Base-by-base conservation (phyloP, 2,329 filamentous ascomycete genomes). In the Sclerotinia subarctica region DNA sequence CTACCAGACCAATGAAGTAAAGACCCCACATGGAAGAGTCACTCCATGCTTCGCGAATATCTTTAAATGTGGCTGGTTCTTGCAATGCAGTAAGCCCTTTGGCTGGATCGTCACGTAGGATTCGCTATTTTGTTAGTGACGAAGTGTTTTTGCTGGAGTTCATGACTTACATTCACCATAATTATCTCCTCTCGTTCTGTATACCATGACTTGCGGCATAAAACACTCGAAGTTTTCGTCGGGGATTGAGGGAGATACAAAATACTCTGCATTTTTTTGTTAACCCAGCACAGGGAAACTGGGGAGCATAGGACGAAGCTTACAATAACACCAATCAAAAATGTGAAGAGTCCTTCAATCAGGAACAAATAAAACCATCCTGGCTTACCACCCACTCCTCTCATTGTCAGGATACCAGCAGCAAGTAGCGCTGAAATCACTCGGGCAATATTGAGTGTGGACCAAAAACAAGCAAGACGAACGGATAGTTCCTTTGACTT, bases 391-490 rank as follows among this genome's bases (percentile, higher is more conserved):
- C 83, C 77, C 52, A 81, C 73, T n/a, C 84, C 85, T 42, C 84
- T 80, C 75, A 86, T 81, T 6, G 82, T 82, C 1, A 88, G 72
- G 26, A 88, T 81, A 11, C 85, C 85, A 66, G 83, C 86, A 5
- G 85, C 84, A 17, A 86, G 76, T 71, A 88, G 86, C 1, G 85
- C 84, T 1, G 82, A 82, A 4, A 84, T 77, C 49, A 87, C 84
- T 51, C 83, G 78, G 0, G 83, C 82, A 6, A 78, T 76, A 54
- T 81, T 80, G 64, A 86, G 87, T 1, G 85, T 81, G 1, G 73
- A 84, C 90, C 89, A 92, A 77, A 91, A 91, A 79, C 84, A 90
- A 64, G 85, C 86, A 32, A 92, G 79, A 0, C 90, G 83, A 49
- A 85, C 82, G 0, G 89, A 88, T 1, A 92, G 81, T 76, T 91